Evolutionary conservation across 208 protist genomes (phyloP).

Genomic region (Zelonia costaricensis): DNA sequence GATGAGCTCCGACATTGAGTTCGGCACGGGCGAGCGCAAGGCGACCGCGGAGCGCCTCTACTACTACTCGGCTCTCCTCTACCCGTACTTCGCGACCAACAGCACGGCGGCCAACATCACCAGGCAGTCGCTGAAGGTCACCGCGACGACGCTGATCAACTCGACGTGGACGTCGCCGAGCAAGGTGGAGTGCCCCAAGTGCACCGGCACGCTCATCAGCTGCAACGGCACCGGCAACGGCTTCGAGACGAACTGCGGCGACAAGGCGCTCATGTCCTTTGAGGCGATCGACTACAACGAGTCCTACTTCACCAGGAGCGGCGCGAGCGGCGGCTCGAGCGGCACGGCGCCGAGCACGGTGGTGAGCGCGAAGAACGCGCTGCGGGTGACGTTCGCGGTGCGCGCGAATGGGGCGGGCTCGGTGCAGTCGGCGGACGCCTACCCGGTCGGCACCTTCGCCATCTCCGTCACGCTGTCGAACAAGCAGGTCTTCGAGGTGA

Average conservation of each 20-base stretch:
- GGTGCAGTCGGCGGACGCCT: conserved; percentile 29
- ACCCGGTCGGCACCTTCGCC: conserved; percentile 55
- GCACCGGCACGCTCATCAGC: conserved; percentile 52
- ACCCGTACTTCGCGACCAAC: conserved; percentile 53
- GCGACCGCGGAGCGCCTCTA: conserved; percentile 73
- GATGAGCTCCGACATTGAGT: conserved; percentile 60
- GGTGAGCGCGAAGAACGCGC: conserved; percentile 28
- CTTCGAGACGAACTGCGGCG: conserved; percentile 57
- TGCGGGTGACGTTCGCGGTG: conserved; percentile 58
- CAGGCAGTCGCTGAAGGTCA: conserved; percentile 13
- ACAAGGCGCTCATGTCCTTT: conserved; percentile 53
- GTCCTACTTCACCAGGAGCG: conserved; percentile 26
- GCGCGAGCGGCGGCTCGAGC: conserved; percentile 3
- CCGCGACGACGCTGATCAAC: conserved; percentile 47
- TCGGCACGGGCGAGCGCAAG: conserved; percentile 36
- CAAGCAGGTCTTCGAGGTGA: conserved; percentile 43
- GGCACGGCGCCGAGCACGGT: conserved; percentile 47
- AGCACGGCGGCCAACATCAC: conserved; percentile 34
- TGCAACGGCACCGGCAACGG: conserved; percentile 61
- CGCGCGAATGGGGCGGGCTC: conserved; percentile 55
- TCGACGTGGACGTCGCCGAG: conserved; percentile 62
- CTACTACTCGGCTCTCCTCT: conserved; percentile 68
- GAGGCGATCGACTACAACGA: conserved; percentile 30
- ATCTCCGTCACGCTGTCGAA: conserved; percentile 47
- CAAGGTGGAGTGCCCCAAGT: conserved; percentile 59